Base-by-base conservation (phyloP, 2,329 filamentous ascomycete species). In the Mycosphaerella sp. region DNA sequence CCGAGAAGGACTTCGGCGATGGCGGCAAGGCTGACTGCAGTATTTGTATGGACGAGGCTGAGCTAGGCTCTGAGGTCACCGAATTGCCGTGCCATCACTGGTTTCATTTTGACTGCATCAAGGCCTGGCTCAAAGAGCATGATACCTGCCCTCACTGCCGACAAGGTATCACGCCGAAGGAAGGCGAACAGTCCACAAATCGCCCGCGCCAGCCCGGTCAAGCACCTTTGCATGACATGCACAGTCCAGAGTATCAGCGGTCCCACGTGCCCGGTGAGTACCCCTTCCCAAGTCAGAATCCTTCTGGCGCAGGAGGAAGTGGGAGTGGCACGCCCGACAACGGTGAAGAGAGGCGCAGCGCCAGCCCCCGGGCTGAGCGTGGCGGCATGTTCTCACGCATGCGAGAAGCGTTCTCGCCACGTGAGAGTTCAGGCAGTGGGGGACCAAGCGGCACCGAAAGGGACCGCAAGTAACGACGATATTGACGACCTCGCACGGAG, bases 91-190 rank as follows among this genome's bases (percentile, higher is more conserved):
- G 93, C 71, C 85, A 82, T 53, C 93, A 98, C 65, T 95, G 89
- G 88, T 97, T 95, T 67, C 91, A 96, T 64, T 84, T 84, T 52
- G 75, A 80, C 21, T 97, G 91, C 62, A 86, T 93, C 30, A 78
- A 82, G 18, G 76, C 86, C 44, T 97, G 91, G 91, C 72, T 97
- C 45, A 81, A 79, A 62, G 87, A 95, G 69, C 90, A 96, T 69
- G 89, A 96, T 62, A 95, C 90, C 0, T 97, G 91, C 62, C 91
- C 91, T 1, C 85, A 89, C 47, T 91, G 87, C 64, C 79, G 87
- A 35, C 79, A 74, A 56, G 70, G 74, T 10, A 76, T 77, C 55
- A 72, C 79, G 13, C 62, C 67, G 1, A 63, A 64, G 43, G 63
- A 66, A 16, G 59, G 53, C 12, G 53, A 50, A 6, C 49, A 51